Evolutionary conservation across 73 alveolate species (phyloP), one percentile per base, ranked within the genome.

Genomic region (Effrenium voratum): DNA sequence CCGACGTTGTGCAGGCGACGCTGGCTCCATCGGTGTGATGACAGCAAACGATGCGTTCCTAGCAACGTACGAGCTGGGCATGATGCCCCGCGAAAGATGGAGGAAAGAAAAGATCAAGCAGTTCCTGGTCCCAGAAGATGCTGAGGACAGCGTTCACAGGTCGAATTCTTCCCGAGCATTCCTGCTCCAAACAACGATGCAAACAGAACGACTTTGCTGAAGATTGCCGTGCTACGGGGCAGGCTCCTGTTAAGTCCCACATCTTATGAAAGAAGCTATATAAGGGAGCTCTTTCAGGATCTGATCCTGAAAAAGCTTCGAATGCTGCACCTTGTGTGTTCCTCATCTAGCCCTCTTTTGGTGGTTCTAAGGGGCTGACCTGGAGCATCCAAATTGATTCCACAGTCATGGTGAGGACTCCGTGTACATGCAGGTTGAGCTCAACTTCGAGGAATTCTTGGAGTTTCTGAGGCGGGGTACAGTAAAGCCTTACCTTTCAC

Each of bases 51-150:
- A 88, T 32, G 95, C 95, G 55, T 86, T 59, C 38, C 82, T 86
- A 38, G 40, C 94, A 34, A 68, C 60, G 63, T 59, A 86, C 40
- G 94, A 60, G 94, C 95, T 88, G 2, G 95, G 95, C 16, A 47
- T 88, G 83, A 88, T 88, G 95, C 95, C 95, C 5, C 95, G 95
- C 22, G 85, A 88, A 41, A 72, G 81, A 52, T 88, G 95, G 95
- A 84, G 66, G 84, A 73, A 76, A 40, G 95, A 88, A 41, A 45
- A 46, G 47, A 50, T 88, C 70, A 88, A 88, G 85, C 52, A 66
- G 28, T 66, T 88, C 47, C 47, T 88, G 45, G 95, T 88, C 4
- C 95, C 95, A 3, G 86, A 44, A 47, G 95, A 88, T 88, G 15
- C 95, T 28, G 95, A 88, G 26, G 95, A 88, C 59, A 10, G 15